These are phyloP conservation scores for Pneumocystis murina DNA, from an alignment of 1,139 yeast species.

Conservation along the genomic window DNA sequence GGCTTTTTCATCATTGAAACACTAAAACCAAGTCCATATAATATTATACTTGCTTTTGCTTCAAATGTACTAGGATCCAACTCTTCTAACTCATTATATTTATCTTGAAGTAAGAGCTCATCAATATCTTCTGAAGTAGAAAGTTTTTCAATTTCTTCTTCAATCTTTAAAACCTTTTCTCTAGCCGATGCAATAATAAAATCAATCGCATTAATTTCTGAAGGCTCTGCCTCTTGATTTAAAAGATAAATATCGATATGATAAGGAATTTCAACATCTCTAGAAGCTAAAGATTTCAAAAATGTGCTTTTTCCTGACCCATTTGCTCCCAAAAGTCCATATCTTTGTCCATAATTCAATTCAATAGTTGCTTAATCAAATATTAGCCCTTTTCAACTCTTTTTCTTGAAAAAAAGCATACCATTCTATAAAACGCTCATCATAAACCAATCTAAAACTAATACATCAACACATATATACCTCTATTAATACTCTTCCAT, in stretches of 20 bases:
- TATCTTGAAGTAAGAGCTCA: conserved; percentile 64
- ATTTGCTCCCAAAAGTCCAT: conserved; percentile 91
- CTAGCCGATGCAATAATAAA: conserved; percentile 97
- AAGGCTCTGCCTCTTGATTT: conserved; percentile 94
- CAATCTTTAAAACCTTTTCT: conserved; percentile 76
- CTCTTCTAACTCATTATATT: conserved; percentile 88
- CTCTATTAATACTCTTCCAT: conserved; percentile 90
- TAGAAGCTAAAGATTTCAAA: conserved; percentile 79
- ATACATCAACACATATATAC: conserved; percentile 85
- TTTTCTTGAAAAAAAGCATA: not conserved
- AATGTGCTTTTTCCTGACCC: conserved; percentile 99
- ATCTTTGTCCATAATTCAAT: conserved; percentile 92
- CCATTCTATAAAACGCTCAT: conserved; percentile 15
- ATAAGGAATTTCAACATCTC: conserved; percentile 92
- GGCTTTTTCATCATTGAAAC: conserved; percentile 65
- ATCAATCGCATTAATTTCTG: conserved; percentile 82
- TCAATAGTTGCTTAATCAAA: conserved; percentile 83
- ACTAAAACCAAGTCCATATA: conserved; percentile 96
- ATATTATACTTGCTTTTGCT: conserved; percentile 86
- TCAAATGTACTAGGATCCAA: conserved; percentile 95
- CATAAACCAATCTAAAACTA: conserved; percentile 90
- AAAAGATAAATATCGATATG: conserved; percentile 78
- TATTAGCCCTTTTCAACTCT: conserved; percentile 36
- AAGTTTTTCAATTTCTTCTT: conserved; percentile 77
- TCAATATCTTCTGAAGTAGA: conserved; percentile 91